Evolutionary conservation across 495 filamentous ascomycete species (phyloP).

Genomic region (Trichoderma virens): DNA sequence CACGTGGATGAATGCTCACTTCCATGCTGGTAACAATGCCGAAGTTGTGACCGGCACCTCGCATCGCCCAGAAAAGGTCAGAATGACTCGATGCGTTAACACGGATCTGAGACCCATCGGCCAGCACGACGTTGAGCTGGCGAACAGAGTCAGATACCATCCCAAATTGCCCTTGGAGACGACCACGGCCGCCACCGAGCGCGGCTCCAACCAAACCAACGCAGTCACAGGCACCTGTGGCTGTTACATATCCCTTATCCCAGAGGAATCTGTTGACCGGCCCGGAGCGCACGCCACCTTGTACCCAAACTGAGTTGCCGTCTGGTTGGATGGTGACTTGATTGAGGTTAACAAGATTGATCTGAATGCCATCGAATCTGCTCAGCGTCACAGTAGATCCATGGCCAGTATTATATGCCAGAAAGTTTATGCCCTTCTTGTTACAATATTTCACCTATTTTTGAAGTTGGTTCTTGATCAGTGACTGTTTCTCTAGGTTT

Average conservation of each 20-base stretch:
- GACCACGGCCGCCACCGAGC: conserved; percentile 56
- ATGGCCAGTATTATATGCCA: conserved; percentile 42
- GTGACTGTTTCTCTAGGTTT: no score
- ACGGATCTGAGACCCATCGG: conserved; percentile 41
- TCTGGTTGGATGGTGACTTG: conserved; percentile 32
- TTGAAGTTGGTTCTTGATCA: no score
- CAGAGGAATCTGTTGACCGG: conserved; percentile 29
- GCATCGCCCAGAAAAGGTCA: conserved; percentile 30
- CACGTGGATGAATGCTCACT: no score
- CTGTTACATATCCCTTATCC: conserved; percentile 29
- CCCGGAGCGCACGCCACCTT: conserved; percentile 38
- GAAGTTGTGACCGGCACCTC: conserved; percentile 32
- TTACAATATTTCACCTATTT: no score
- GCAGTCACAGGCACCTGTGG: conserved; percentile 25
- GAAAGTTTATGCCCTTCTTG: conserved; percentile 41
- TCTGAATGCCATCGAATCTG: conserved; percentile 43
- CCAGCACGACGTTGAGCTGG: conserved; percentile 46
- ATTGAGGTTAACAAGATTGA: conserved; percentile 35
- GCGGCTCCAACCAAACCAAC: conserved; percentile 45
- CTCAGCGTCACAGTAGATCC: conserved; percentile 35
- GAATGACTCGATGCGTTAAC: conserved; percentile 36
- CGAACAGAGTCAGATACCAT: conserved; percentile 52
- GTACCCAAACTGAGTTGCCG: conserved; percentile 41
- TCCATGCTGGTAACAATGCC: conserved; percentile 37
- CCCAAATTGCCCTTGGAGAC: conserved; percentile 50